Conservation (phyloP, 2,329 filamentous ascomycete genomes). For the Ophiostoma populinum region DNA sequence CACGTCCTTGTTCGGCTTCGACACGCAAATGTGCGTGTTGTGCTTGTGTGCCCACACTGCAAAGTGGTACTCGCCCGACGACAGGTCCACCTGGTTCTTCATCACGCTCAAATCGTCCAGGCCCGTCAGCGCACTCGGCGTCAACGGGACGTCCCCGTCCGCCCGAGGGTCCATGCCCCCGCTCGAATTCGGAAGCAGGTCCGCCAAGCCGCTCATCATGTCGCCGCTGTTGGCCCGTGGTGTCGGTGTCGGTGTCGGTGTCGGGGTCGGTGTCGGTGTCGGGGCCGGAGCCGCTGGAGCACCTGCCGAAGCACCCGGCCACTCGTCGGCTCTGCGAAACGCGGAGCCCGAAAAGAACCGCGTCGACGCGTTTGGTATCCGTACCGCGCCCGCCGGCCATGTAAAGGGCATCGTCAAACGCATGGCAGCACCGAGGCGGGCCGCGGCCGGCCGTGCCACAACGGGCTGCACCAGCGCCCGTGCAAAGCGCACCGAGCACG, state of each 20-base stretch:
- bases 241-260: neutral
- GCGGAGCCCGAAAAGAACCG: slow-evolving; percentile 7
- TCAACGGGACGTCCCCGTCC: neutral
- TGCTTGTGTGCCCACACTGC: slow-evolving; percentile 79
- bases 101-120: slow-evolving; percentile 9
- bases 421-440: too few relatives aligned
- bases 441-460: neutral
- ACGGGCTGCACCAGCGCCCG: slow-evolving; percentile 22
- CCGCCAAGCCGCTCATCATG: slow-evolving; percentile 11
- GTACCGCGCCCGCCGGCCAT: slow-evolving; percentile 1
- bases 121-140: neutral
- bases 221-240: slow-evolving; percentile 5
- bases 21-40: slow-evolving; percentile 88
- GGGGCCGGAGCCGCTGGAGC: neutral
- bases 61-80: slow-evolving; percentile 51
- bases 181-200: slow-evolving; percentile 8
- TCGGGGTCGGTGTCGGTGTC: neutral
- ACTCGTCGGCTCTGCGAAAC: slow-evolving; percentile 1
- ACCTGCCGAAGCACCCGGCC: too few relatives aligned
- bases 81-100: slow-evolving; percentile 17
- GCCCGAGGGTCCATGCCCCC: neutral
- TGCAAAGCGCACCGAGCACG: slow-evolving; percentile 25
- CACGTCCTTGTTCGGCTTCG: slow-evolving; percentile 61
- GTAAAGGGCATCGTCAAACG: too few relatives aligned
- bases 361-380: slow-evolving; percentile 1